These are phyloP conservation scores for Tanacetum coccineum DNA, from an alignment of 129 eudicot genomes.

Conservation along the genomic window DNA sequence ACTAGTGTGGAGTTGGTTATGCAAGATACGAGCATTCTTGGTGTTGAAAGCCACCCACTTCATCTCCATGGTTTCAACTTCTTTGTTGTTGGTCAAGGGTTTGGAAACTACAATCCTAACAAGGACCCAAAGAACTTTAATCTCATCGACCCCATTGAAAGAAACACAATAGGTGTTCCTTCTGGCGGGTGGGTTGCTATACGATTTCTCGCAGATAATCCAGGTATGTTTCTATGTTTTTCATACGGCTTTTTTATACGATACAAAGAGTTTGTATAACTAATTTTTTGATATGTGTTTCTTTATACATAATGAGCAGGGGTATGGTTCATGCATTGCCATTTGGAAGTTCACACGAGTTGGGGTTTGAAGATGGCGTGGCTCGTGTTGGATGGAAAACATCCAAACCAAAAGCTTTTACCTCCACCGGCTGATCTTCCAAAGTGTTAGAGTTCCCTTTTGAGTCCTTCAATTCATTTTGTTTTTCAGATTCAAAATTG, in stretches of 20 bases:
- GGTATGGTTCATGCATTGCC: conserved; percentile 10
- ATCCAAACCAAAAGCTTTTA: conserved; percentile 32
- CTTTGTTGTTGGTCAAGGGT: conserved; percentile 61
- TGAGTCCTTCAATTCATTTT: too few species aligned
- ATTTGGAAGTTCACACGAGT: conserved; percentile 30
- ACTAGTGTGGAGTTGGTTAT: conserved; percentile 51
- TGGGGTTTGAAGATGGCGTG: conserved; percentile 54
- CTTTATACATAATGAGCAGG: background rate
- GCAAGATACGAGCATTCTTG: conserved; percentile 61
- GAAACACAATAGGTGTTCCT: conserved; percentile 62
- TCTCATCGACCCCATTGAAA: conserved; percentile 48
- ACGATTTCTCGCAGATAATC: conserved; percentile 20
- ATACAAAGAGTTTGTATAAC: background rate
- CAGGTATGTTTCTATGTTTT: conserved; percentile 6
- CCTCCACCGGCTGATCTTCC: conserved; percentile 54
- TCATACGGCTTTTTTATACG: background rate
- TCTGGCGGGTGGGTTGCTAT: conserved; percentile 29
- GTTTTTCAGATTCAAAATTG: too few species aligned
- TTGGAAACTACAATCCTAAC: conserved; percentile 40
- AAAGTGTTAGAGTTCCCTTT: conserved; percentile 16
- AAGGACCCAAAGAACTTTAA: conserved; percentile 28
- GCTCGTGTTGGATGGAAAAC: conserved; percentile 40
- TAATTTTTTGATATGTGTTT: too few species aligned
- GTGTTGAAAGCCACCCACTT: conserved; percentile 34
- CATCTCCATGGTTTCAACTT: conserved; percentile 62